These are phyloP conservation scores for Stylosanthes scabra DNA, from an alignment of 331 rosid genomes.

Conservation along the genomic window DNA sequence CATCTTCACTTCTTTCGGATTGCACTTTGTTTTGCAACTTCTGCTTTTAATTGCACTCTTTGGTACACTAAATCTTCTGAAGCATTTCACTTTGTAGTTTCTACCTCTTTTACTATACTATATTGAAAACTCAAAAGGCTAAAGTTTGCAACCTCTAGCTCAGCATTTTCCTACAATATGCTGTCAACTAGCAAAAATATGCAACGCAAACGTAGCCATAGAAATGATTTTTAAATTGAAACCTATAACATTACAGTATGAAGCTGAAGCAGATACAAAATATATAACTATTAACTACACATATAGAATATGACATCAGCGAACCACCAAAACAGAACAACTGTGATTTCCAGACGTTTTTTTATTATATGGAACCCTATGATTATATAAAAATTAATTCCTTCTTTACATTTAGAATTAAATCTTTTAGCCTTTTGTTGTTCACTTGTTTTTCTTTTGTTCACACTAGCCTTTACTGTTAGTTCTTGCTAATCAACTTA, in stretches of 20 bases:
- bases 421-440: slow-evolving; percentile 13
- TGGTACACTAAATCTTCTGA: neutral
- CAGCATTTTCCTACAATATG: neutral
- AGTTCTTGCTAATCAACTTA: no score
- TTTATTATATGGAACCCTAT: slow-evolving; percentile 48
- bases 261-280: slow-evolving; percentile 35
- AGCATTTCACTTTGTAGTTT: no score
- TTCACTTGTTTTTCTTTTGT: slow-evolving; percentile 24
- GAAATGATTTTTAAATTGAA: slow-evolving; percentile 9
- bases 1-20: no score
- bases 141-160: neutral
- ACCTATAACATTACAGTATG: slow-evolving; percentile 18
- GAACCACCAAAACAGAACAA: slow-evolving; percentile 38
- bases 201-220: neutral
- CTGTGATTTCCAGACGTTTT: slow-evolving; percentile 26
- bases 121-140: neutral
- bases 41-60: neutral
- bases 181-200: neutral
- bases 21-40: no score
- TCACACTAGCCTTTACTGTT: slow-evolving; percentile 22
- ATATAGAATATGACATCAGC: slow-evolving; percentile 27
- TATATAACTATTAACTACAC: slow-evolving; percentile 15
- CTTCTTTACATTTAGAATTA: slow-evolving; percentile 54
- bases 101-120: neutral
- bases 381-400: slow-evolving; percentile 50